These are phyloP conservation scores for Starmera caribaea DNA, from an alignment of 805 yeast species.

Conservation along the genomic window DNA sequence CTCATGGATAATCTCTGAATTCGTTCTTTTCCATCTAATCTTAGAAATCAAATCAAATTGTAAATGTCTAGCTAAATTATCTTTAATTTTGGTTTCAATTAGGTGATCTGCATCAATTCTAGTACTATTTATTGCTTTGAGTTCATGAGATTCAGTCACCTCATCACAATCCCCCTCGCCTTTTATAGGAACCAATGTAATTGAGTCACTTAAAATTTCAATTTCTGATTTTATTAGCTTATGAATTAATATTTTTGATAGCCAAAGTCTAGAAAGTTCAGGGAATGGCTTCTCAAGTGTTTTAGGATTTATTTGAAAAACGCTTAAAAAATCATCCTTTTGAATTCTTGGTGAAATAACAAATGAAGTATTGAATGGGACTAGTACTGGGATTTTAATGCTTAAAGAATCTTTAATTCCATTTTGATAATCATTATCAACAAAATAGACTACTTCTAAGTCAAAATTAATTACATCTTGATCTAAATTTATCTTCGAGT, in stretches of 20 bases:
- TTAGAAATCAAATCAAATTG: constrained; percentile 17
- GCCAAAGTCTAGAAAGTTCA: constrained; percentile 27
- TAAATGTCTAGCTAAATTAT: constrained; percentile 29
- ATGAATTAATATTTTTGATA: constrained; percentile 21
- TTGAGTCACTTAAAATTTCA: constrained; percentile 25
- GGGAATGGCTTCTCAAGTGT: constrained; percentile 15
- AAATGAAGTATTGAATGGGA: constrained; percentile 21
- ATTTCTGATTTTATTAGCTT: constrained; percentile 14
- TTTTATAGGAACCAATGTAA: constrained; percentile 22
- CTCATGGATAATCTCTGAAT: constrained; percentile 14
- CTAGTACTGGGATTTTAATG: constrained; percentile 18
- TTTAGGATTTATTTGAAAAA: constrained; percentile 3
- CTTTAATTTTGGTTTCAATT: constrained; percentile 25
- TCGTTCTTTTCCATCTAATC: constrained; percentile 26
- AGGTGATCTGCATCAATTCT: constrained; percentile 9
- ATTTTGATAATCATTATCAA: constrained; percentile 20
- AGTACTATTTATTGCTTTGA: constrained; percentile 2
- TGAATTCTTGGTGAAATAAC: constrained; percentile 23
- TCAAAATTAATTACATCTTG: constrained; percentile 3
- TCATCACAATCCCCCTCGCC: constrained; percentile 24
- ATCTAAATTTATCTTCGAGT: background rate
- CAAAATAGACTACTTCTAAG: constrained; percentile 16
- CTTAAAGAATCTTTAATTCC: constrained; percentile 18
- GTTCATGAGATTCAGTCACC: background rate
- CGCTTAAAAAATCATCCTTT: constrained; percentile 21